A percentile compares a stretch with the other conserved stretches of the same genome.
These are phyloP conservation scores for Lignosus rhinocerotis DNA, from an alignment of 1,284 basidiomycete species.

Conservation along the genomic window DNA sequence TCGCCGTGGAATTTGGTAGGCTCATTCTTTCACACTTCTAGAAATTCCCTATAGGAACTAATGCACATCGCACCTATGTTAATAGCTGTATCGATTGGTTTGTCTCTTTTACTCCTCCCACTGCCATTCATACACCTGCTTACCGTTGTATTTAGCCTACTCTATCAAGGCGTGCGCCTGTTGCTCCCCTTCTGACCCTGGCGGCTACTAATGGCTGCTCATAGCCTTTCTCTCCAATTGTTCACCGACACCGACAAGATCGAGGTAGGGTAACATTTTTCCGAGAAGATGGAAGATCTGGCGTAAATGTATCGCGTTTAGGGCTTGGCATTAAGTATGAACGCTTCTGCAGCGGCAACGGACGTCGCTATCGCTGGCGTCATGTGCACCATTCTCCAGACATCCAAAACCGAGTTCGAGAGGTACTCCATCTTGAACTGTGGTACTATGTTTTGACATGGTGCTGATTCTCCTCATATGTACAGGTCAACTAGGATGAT, in stretches of 20 bases:
- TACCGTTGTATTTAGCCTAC: conserved; percentile 16
- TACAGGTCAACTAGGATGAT: conserved; percentile 59
- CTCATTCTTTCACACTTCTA: neutral
- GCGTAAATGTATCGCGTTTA: conserved; percentile 22
- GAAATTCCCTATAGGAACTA: too few relatives aligned
- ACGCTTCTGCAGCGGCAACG: conserved; percentile 48
- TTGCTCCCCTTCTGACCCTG: too few relatives aligned
- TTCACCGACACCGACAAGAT: conserved; percentile 45
- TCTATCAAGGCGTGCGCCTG: conserved; percentile 15
- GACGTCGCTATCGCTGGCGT: conserved; percentile 51
- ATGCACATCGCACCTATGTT: neutral
- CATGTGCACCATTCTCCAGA: conserved; percentile 49
- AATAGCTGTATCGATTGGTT: conserved; percentile 3
- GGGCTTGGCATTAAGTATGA: conserved; percentile 56
- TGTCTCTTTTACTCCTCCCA: too few relatives aligned
- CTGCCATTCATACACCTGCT: too few relatives aligned
- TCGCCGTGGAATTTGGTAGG: conserved; percentile 50
- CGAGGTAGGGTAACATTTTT: conserved; percentile 38
- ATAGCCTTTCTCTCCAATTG: conserved; percentile 28
- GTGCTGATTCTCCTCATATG: too few relatives aligned
- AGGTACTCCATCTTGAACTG: too few relatives aligned
- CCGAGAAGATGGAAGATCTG: neutral
- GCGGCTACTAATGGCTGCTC: too few relatives aligned
- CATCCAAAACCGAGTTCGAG: conserved; percentile 53
- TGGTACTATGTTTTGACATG: too few relatives aligned